Percentiles rank a stretch among this genome's conserved stretches.
phyloP scores from a whole-genome alignment of 441 rosid genomes.

The Metrosideros polymorpha region DNA sequence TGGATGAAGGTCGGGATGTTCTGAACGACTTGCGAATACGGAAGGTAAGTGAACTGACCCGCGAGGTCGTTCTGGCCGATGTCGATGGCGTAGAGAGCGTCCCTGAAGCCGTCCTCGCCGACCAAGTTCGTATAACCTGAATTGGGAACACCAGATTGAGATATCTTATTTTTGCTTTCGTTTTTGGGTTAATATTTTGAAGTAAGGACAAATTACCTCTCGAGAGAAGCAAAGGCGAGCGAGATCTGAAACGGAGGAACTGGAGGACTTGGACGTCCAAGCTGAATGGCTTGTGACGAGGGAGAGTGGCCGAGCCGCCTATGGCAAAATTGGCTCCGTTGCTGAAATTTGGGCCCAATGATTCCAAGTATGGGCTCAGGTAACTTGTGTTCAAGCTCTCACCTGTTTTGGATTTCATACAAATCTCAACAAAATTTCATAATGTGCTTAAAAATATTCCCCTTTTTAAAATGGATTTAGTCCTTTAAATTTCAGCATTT shows the following conservation, averaged over 20 bases:
- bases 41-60: slow-evolving; percentile 6
- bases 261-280: slow-evolving; percentile 24
- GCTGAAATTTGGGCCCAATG: slow-evolving; percentile 21
- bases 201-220: slow-evolving; percentile 1
- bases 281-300: slow-evolving; percentile 10
- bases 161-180: not conserved
- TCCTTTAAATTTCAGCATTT: not conserved
- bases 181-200: not conserved
- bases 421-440: not conserved
- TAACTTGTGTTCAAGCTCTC: slow-evolving; percentile 19
- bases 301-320: slow-evolving; percentile 18
- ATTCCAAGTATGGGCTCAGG: slow-evolving; percentile 26
- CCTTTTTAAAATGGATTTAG: not conserved
- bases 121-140: slow-evolving; percentile 12
- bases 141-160: not conserved
- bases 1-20: slow-evolving; percentile 13
- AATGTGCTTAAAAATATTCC: not conserved
- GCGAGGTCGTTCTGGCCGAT: slow-evolving; percentile 34
- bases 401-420: not conserved
- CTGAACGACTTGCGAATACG: slow-evolving; percentile 8
- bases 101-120: slow-evolving; percentile 15
- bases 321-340: slow-evolving; percentile 29
- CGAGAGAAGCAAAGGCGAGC: slow-evolving; percentile 6
- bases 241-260: slow-evolving; percentile 18
- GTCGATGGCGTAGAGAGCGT: slow-evolving; percentile 25